Evolutionary conservation across 805 yeast species (phyloP).

Genomic region (Saccharomycopsis synnaedendra): DNA sequence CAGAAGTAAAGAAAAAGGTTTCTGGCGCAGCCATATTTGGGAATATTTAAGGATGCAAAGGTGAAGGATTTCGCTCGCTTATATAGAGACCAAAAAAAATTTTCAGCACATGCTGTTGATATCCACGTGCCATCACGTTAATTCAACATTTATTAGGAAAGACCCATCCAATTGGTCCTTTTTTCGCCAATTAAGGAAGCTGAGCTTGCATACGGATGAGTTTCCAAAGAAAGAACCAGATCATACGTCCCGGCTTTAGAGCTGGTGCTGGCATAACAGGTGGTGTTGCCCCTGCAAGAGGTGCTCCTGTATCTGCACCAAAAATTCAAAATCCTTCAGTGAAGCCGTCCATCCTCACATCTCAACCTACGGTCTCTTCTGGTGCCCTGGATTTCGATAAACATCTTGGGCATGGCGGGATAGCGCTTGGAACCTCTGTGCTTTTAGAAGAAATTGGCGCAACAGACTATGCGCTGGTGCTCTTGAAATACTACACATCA

Average conservation of each 20-base stretch:
- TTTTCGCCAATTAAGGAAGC: too few species aligned
- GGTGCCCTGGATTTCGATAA: conserved; percentile 72
- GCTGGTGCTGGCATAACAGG: not conserved
- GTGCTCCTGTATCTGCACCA: not conserved
- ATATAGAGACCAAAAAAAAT: too few species aligned
- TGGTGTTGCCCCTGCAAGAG: not conserved
- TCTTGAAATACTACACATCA: conserved; percentile 59
- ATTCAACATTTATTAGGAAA: too few species aligned
- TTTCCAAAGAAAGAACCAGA: conserved; percentile 11
- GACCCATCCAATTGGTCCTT: too few species aligned
- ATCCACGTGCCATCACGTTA: too few species aligned
- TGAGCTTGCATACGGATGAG: conserved; percentile 3
- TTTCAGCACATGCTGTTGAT: too few species aligned
- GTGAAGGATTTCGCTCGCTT: too few species aligned
- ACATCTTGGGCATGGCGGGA: conserved; percentile 62
- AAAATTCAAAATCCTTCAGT: not conserved
- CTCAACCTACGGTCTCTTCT: conserved; percentile 68
- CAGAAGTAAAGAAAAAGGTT: conserved; percentile 65
- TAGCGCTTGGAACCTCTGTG: conserved; percentile 66
- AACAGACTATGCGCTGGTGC: conserved; percentile 72
- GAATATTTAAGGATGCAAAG: not conserved
- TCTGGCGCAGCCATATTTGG: conserved; percentile 17
- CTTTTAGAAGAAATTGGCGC: conserved; percentile 76
- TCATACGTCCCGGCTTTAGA: conserved; percentile 1
- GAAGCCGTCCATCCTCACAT: conserved; percentile 65